phyloP scores from a whole-genome alignment of 192 early-diverging fungal species.

The Lunasporangiospora selenospora region DNA sequence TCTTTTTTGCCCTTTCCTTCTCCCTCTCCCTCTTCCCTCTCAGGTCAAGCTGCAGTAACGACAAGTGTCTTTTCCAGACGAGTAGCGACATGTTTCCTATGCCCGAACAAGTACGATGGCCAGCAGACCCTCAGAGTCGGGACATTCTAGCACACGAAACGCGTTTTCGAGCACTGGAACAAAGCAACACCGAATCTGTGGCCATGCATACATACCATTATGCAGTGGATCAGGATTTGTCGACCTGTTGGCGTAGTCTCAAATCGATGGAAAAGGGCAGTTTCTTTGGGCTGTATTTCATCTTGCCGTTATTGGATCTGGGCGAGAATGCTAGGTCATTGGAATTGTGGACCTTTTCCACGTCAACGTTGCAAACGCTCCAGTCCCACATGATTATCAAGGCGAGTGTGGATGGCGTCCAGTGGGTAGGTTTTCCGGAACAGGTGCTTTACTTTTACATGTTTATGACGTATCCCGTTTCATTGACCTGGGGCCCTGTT shows the following conservation, averaged over 20 bases:
- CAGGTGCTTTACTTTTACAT: background rate
- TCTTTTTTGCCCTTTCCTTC: too few species aligned
- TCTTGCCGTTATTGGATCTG: conserved; percentile 41
- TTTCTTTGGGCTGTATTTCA: conserved; percentile 57
- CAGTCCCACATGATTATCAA: conserved; percentile 27
- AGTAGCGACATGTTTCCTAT: conserved; percentile 56
- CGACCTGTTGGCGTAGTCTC: conserved; percentile 59
- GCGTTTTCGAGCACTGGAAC: conserved; percentile 46
- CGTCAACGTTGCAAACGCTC: conserved; percentile 11
- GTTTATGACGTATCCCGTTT: background rate
- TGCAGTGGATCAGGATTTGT: conserved; percentile 55
- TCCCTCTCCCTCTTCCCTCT: background rate
- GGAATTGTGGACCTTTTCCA: conserved; percentile 29
- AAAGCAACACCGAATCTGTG: conserved; percentile 49
- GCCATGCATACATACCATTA: conserved; percentile 56
- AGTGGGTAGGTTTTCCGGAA: conserved; percentile 13
- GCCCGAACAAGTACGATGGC: conserved; percentile 50
- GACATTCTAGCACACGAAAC: conserved; percentile 52
- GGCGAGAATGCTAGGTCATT: conserved; percentile 18
- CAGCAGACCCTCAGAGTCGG: conserved; percentile 10
- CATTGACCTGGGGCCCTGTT: background rate
- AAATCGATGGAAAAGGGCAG: conserved; percentile 20
- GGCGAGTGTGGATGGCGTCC: conserved; percentile 31
- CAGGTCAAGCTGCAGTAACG: conserved; percentile 58
- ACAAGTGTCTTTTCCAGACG: conserved; percentile 62